phyloP scores from a whole-genome alignment of 169 alveolate genomes.

The Plasmodium vivax region DNA sequence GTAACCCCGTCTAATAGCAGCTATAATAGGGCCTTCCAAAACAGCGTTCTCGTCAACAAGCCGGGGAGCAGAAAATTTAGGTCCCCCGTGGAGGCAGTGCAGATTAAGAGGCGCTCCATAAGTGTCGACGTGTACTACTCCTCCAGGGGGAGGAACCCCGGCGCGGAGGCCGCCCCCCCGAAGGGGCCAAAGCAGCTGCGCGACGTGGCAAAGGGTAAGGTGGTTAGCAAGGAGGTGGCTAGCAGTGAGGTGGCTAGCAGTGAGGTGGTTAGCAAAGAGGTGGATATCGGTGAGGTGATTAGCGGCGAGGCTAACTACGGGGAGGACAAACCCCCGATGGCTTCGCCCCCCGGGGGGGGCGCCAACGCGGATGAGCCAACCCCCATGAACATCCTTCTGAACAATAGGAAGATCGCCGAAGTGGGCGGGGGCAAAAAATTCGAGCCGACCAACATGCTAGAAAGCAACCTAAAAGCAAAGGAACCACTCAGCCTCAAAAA shows the following conservation, averaged over 20 bases:
- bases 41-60: not conserved
- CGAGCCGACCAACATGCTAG: not conserved
- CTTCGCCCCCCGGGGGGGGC: not conserved
- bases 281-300: not conserved
- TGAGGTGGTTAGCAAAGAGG: not conserved
- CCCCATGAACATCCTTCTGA: not conserved
- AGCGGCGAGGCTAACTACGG: not conserved
- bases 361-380: not conserved
- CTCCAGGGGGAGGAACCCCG: not conserved
- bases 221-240: not conserved
- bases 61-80: not conserved
- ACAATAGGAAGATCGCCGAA: not conserved
- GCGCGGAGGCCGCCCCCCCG: not conserved
- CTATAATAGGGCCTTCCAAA: not conserved
- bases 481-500: conserved; percentile 20
- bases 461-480: conserved; percentile 13
- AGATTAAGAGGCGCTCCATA: not conserved
- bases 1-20: not conserved
- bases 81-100: not conserved
- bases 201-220: not conserved
- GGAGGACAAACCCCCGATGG: not conserved
- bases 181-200: not conserved
- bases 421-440: not conserved
- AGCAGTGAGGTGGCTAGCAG: not conserved
- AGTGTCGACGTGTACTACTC: conserved; percentile 47